Conservation (phyloP, 1,284 basidiomycete species). For the Tylopilus sp. region DNA sequence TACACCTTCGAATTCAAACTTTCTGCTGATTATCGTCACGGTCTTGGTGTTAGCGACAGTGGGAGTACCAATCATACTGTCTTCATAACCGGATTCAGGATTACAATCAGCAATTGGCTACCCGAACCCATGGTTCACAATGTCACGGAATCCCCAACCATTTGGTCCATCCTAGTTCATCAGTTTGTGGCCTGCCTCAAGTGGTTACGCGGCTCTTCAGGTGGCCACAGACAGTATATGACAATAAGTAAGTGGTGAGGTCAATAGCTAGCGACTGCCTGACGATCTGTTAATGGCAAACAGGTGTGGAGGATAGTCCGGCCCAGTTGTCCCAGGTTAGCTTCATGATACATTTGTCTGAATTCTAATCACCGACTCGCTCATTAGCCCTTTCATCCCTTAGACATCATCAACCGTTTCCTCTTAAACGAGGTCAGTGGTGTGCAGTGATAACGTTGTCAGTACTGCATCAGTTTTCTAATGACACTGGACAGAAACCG, state of each 20-base stretch:
- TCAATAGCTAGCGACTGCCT: not conserved
- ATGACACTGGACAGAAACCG: not conserved
- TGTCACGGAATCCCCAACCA: not conserved
- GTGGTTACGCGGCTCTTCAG: not conserved
- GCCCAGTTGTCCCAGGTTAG: not conserved
- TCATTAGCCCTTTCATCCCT: slow-evolving; percentile 11
- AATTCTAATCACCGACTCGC: not conserved
- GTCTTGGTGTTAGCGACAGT: not conserved
- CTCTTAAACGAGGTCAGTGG: slow-evolving; percentile 8
- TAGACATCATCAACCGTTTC: slow-evolving; percentile 6
- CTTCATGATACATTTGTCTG: not conserved
- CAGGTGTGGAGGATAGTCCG: not conserved
- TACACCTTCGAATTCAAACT: not conserved
- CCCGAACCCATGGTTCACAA: not conserved
- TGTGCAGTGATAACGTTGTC: not conserved
- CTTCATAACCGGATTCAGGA: slow-evolving; percentile 12
- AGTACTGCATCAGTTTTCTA: not conserved
- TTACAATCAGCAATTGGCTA: slow-evolving; percentile 1
- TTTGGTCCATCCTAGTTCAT: not conserved
- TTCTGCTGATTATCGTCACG: not conserved
- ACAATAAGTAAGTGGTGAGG: not conserved
- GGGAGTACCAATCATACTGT: slow-evolving; percentile 8
- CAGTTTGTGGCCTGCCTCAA: not conserved
- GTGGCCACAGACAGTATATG: not conserved
- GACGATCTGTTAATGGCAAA: not conserved